Evolutionary conservation across 768 basidiomycete genomes (phyloP).

Genomic region (Mycena epipterygia): DNA sequence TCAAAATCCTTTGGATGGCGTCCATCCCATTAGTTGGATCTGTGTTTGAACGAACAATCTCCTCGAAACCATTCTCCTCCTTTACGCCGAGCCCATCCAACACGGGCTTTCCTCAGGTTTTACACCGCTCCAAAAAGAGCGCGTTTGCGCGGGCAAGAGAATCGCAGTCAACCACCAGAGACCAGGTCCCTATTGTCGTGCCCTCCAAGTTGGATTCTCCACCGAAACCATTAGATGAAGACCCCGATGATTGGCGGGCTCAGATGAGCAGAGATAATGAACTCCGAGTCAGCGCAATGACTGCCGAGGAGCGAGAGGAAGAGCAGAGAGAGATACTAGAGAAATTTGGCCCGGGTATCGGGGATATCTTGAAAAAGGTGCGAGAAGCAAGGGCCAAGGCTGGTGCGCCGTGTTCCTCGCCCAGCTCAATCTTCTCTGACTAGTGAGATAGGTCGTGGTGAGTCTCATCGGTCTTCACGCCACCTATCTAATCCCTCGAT

Average conservation of each 20-base stretch:
- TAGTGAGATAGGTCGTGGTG: background rate
- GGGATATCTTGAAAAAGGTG: slow-evolving; percentile 71
- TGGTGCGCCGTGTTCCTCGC: background rate
- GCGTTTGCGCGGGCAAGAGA: slow-evolving; percentile 69
- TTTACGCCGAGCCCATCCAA: slow-evolving; percentile 38
- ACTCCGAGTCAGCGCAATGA: slow-evolving; percentile 74
- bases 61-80: slow-evolving; percentile 45
- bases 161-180: slow-evolving; percentile 36
- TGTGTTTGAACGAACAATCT: slow-evolving; percentile 60
- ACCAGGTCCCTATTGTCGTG: slow-evolving; percentile 47
- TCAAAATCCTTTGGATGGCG: background rate
- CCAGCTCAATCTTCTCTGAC: background rate
- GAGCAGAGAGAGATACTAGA: slow-evolving; percentile 78
- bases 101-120: slow-evolving; percentile 73
- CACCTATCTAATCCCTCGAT: background rate
- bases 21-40: slow-evolving; percentile 52
- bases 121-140: slow-evolving; percentile 74
- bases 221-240: slow-evolving; percentile 31
- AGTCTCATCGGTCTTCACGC: slow-evolving; percentile 1
- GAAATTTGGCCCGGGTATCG: slow-evolving; percentile 77
- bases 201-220: slow-evolving; percentile 16
- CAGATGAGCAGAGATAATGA: slow-evolving; percentile 80
- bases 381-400: slow-evolving; percentile 59
- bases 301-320: slow-evolving; percentile 74
- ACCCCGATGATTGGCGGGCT: slow-evolving; percentile 60